phyloP scores from a whole-genome alignment of 1,284 basidiomycete genomes.

The Athelia sp. region DNA sequence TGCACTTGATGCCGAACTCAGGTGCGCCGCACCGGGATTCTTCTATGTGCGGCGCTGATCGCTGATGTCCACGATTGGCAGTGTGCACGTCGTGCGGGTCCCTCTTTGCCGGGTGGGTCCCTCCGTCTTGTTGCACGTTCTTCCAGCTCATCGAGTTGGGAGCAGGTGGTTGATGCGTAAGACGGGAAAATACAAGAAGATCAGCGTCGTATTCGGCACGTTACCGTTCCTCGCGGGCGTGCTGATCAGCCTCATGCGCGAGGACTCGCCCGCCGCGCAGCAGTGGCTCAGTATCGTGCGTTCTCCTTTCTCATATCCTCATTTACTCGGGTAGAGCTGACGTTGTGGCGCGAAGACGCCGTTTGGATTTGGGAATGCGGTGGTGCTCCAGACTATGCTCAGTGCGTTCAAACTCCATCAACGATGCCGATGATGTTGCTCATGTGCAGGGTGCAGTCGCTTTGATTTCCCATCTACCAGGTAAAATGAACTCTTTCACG shows the following conservation, averaged over 20 bases:
- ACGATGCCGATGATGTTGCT: neutral
- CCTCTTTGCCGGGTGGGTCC: slow-evolving; percentile 68
- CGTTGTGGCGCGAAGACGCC: slow-evolving; percentile 43
- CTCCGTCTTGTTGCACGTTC: neutral
- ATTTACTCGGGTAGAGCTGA: slow-evolving; percentile 5
- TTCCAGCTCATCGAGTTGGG: no score
- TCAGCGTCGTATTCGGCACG: slow-evolving; percentile 67
- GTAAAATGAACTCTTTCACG: slow-evolving; percentile 37
- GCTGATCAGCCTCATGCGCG: slow-evolving; percentile 51
- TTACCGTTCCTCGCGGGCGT: slow-evolving; percentile 65
- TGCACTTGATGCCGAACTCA: slow-evolving; percentile 72
- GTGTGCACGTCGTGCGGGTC: slow-evolving; percentile 71
- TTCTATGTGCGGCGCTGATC: no score
- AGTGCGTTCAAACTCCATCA: slow-evolving; percentile 44
- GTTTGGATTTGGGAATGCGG: slow-evolving; percentile 75
- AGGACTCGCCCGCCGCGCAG: slow-evolving; percentile 54
- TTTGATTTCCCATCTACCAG: slow-evolving; percentile 65
- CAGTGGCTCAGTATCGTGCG: slow-evolving; percentile 76
- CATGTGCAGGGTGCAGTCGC: slow-evolving; percentile 45
- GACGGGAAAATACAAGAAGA: slow-evolving; percentile 72
- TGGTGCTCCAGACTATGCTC: slow-evolving; percentile 79
- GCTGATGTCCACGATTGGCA: slow-evolving; percentile 29
- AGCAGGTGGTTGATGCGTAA: slow-evolving; percentile 65
- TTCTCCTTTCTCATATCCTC: slow-evolving; percentile 4
- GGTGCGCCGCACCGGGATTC: neutral